Evolutionary conservation across 805 yeast species (phyloP).

Genomic region (Millerozyma miso): DNA sequence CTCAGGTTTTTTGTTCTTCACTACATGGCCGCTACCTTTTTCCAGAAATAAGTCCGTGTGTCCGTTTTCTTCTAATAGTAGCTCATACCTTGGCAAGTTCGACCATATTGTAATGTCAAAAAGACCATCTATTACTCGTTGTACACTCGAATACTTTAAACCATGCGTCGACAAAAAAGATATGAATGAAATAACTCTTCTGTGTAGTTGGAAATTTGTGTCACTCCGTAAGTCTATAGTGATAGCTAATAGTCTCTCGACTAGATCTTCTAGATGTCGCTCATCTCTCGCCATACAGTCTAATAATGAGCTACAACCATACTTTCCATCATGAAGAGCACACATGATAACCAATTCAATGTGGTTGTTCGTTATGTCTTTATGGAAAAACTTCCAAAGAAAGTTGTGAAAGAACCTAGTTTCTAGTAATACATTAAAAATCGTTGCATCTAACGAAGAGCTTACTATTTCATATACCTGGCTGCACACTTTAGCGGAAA

Average conservation of each 20-base stretch:
- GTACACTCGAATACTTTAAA: conserved; percentile 1
- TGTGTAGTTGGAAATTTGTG: conserved; percentile 13
- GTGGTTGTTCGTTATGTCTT: conserved; percentile 38
- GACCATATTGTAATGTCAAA: conserved; percentile 33
- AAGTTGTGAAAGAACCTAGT: conserved; percentile 23
- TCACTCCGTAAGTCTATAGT: conserved; percentile 11
- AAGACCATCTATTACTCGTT: conserved; percentile 17
- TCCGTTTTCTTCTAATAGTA: background rate
- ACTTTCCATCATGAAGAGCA: conserved; percentile 10
- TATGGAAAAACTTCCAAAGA: conserved; percentile 40
- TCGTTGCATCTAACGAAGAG: conserved; percentile 1
- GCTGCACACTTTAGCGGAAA: conserved; percentile 10
- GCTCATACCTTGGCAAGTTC: conserved; percentile 9
- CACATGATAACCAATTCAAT: conserved; percentile 27
- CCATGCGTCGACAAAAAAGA: conserved; percentile 7
- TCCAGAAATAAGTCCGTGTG: background rate
- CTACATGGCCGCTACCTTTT: background rate
- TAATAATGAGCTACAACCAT: conserved; percentile 7
- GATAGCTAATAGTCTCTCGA: conserved; percentile 24
- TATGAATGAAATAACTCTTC: conserved; percentile 11
- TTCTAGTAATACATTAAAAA: conserved; percentile 8
- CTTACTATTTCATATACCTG: conserved; percentile 12
- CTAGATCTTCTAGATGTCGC: conserved; percentile 20
- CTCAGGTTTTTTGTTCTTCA: background rate
- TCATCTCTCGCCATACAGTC: conserved; percentile 13